A percentile compares a stretch with the other conserved stretches of the same genome.
phyloP scores from a whole-genome alignment of 176 grass and related monocot genomes.

The Musa schizocarpa region DNA sequence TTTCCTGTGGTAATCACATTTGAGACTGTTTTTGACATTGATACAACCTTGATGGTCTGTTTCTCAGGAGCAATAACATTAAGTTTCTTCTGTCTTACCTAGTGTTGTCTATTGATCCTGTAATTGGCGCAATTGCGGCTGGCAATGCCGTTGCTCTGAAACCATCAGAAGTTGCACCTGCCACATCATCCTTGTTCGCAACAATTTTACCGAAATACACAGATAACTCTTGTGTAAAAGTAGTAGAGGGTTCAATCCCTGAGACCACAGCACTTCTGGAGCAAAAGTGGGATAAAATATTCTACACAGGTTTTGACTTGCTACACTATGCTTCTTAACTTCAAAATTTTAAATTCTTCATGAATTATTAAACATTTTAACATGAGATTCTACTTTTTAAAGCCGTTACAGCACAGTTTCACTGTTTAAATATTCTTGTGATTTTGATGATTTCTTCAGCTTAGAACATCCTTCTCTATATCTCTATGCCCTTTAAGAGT shows the following conservation, averaged over 20 bases:
- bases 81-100: background rate
- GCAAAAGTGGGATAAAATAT: conserved; percentile 95
- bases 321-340: background rate
- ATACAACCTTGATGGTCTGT: background rate
- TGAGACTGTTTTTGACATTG: background rate
- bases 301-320: conserved; percentile 67
- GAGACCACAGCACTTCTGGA: conserved; percentile 71
- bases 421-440: too few relatives aligned
- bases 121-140: conserved; percentile 87
- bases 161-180: conserved; percentile 79
- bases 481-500: background rate
- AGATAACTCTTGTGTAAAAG: conserved; percentile 76
- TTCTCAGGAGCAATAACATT: background rate
- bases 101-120: conserved; percentile 77
- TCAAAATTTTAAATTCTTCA: background rate
- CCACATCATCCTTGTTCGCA: conserved; percentile 61
- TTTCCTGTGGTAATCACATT: background rate
- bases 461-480: background rate
- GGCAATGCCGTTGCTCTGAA: conserved; percentile 77
- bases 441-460: too few relatives aligned
- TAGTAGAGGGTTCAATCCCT: conserved; percentile 51
- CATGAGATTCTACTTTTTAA: background rate
- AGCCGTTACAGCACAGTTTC: too few relatives aligned
- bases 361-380: background rate
- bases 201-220: conserved; percentile 72